Evolutionary conservation across 2,329 filamentous ascomycete species (phyloP), one percentile per base, ranked within the genome.

Genomic region (Corinectria fuckeliana): DNA sequence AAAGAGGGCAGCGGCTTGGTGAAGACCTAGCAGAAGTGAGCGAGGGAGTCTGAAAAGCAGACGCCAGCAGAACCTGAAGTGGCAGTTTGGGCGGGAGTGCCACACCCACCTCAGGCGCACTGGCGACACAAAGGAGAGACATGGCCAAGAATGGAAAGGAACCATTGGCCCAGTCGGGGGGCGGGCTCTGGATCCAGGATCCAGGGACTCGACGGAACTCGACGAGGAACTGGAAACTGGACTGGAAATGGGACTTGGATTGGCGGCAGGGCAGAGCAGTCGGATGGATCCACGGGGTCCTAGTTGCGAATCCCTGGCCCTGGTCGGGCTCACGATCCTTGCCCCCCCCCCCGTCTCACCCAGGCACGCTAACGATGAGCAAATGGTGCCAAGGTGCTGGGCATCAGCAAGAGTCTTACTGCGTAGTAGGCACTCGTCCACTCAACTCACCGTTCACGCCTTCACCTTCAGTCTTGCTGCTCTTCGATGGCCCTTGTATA

Each of bases 211-310:
- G 44, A 48, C 26, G 52, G 48, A 32, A 53, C 49, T 48, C 50
- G 50, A 45, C 30, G 32, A 50, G 30, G 26, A 50, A 36, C 20
- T 36, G 44, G 34, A 48, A 47, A 39, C 30, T 51, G 41, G 47
- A 45, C 47, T 38, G 41, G 30, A 36, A 25, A 25, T 28, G 45
- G 21, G 49, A 58, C 32, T 57, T 49, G 54, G 39, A 26, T 44
- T 49, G 39, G 41, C 44, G 51, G 49, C 56, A 45, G 44, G 56
- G 36, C 36, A 54, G 52, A 48, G 51, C 36, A 45, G 42, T 49
- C 49, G 58, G 49, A 57, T 61, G 58, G 58, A 57, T 61, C 53
- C 58, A 61, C 58, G 58, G 53, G 53, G 58, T 61, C 58, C 58
- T 53, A 30, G 58, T 53, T 23, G 58, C 41, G 49, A 61, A 61